Evolutionary conservation across 148 eudicot genomes (phyloP).

Genomic region (Drosera capensis): DNA sequence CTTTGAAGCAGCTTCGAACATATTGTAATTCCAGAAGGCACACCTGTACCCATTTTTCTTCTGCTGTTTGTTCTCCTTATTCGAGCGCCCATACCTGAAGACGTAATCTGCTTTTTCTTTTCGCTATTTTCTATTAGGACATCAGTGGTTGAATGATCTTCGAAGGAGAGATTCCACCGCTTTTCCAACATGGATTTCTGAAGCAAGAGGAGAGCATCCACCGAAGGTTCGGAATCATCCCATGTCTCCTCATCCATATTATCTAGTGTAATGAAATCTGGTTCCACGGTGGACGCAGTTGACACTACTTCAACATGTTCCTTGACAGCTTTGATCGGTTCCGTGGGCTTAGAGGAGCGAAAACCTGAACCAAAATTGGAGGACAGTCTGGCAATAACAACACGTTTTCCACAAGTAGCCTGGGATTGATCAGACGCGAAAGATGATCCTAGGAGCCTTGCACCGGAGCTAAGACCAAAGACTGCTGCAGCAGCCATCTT

Average conservation of each 20-base stretch:
- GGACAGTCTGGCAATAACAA: slow-evolving; percentile 40
- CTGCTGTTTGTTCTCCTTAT: slow-evolving; percentile 46
- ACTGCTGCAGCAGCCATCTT: slow-evolving; percentile 75
- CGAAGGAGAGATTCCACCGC: slow-evolving; percentile 70
- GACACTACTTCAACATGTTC: slow-evolving; percentile 31
- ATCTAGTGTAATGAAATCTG: slow-evolving; percentile 16
- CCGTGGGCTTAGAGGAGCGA: slow-evolving; percentile 24
- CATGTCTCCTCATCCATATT: slow-evolving; percentile 25
- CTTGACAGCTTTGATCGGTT: slow-evolving; percentile 46
- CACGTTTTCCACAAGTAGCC: slow-evolving; percentile 26
- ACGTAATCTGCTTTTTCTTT: slow-evolving; percentile 27
- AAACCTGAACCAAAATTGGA: slow-evolving; percentile 23
- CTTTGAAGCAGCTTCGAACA: slow-evolving; percentile 61
- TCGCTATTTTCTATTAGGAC: slow-evolving; percentile 10
- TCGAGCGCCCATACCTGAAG: slow-evolving; percentile 67
- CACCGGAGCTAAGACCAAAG: slow-evolving; percentile 70
- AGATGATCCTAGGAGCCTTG: slow-evolving; percentile 59
- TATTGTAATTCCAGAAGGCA: slow-evolving; percentile 19
- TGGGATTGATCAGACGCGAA: slow-evolving; percentile 37
- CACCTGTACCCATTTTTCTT: slow-evolving; percentile 18
- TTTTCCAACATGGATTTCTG: slow-evolving; percentile 84
- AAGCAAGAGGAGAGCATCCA: slow-evolving; percentile 65
- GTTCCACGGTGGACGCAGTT: slow-evolving; percentile 22
- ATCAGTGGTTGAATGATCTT: slow-evolving; percentile 9
- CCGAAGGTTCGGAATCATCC: slow-evolving; percentile 24